Conservation (phyloP, 2,329 filamentous ascomycete species). For the Ophiostoma sp. region DNA sequence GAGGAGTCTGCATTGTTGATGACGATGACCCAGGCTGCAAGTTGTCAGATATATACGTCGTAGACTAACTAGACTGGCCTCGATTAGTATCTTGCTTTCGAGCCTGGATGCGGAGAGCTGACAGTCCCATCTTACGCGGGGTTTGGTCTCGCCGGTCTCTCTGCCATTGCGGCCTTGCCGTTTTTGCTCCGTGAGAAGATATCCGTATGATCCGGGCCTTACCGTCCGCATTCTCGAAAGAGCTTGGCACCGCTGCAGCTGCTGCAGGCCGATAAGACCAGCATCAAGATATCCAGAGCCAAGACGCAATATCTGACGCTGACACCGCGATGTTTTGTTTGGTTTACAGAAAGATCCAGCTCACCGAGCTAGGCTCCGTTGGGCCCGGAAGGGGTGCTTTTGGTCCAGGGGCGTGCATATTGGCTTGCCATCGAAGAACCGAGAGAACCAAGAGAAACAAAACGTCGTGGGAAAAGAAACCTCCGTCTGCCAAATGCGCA, state of each 20-base stretch:
- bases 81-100: not conserved
- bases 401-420: slow-evolving; percentile 10
- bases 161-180: not conserved
- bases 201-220: not conserved
- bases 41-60: not conserved
- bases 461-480: not conserved
- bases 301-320: not conserved
- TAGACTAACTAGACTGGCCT: not conserved
- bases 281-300: not conserved
- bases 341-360: not conserved
- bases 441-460: not conserved
- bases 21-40: not conserved
- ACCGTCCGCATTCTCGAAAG: not conserved
- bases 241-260: not conserved
- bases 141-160: not conserved
- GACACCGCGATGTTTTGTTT: not conserved
- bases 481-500: not conserved
- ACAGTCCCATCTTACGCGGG: not conserved
- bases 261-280: not conserved
- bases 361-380: not conserved
- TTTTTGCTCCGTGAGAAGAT: not conserved
- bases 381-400: not conserved
- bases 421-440: not conserved
- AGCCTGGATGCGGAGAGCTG: not conserved
- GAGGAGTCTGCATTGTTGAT: not conserved